Evolutionary conservation across 257 asterid species (phyloP), one percentile per base, ranked within the genome.

Genomic region (Solanum boliviense): DNA sequence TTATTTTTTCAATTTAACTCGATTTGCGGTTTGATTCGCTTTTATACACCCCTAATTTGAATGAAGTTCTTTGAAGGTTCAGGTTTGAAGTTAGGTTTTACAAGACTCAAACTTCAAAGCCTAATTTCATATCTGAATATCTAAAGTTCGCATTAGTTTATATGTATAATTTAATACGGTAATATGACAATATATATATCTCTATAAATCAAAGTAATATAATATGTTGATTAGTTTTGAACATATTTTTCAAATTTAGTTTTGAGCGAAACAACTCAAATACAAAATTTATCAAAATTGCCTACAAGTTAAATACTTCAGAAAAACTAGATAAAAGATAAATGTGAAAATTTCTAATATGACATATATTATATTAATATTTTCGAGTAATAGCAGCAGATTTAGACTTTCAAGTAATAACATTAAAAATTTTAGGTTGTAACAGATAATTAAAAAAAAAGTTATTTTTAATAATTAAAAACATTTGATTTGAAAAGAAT

Each of bases 1-100:
- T 7, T 36, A 7, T 36, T 36, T 36, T 36, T 7, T 0, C 9
- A 9, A 0, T 38, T 38, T 38, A 3, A 38, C 41, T 11, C 2
- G 0, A 41, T 41, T 41, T 41, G 0, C 52, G 16, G 0, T 44
- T 44, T 44, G 4, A 0, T 41, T 41, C 5, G 2, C 0, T 0
- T 44, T 44, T 44, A 0, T 44, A 44, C 52, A 4, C 52, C 52
- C 6, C 2, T 44, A 44, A 44, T 46, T 46, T 46, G 20, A 46
- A 46, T 16, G 23, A 5, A 48, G 60, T 48, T 0, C 60, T 48
- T 15, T 48, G 4, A 38, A 71, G 12, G 20, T 71, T 18, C 16
- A 34, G 2, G 15, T 21, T 0, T 74, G 9, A 74, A 73, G 48
- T 9, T 73, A 10, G 5, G 29, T 15, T 9, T n/a, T 4, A 6